A percentile compares a stretch with the other conserved stretches of the same genome.
Evolutionary conservation across 2,329 filamentous ascomycete species (phyloP).

Genomic region (Fusarium sp.): DNA sequence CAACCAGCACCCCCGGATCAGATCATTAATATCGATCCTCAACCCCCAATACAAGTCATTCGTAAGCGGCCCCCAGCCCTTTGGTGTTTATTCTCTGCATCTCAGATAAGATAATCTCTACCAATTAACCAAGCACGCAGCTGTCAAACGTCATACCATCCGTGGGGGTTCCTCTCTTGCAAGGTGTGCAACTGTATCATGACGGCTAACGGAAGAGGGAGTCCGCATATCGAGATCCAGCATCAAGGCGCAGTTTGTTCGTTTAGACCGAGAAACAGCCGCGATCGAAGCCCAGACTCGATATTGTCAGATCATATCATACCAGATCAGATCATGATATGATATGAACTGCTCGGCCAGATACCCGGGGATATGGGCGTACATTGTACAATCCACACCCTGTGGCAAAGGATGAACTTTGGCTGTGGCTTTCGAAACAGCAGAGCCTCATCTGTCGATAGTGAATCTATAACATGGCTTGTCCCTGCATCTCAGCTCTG

Average conservation of each 20-base stretch:
- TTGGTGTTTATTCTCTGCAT: slow-evolving; percentile 5
- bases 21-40: slow-evolving; percentile 19
- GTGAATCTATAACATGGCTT: neutral
- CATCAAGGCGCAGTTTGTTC: neutral
- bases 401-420: neutral
- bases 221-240: slow-evolving; percentile 28
- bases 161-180: neutral
- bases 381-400: slow-evolving; percentile 1
- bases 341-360: slow-evolving; percentile 27
- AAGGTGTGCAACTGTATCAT: neutral
- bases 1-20: slow-evolving; percentile 17
- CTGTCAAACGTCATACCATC: slow-evolving; percentile 8
- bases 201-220: slow-evolving; percentile 24
- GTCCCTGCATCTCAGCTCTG: slow-evolving; percentile 14
- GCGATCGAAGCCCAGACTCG: slow-evolving; percentile 9
- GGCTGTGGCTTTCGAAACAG: neutral
- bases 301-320: slow-evolving; percentile 28
- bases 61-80: slow-evolving; percentile 5
- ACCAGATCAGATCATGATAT: slow-evolving; percentile 34
- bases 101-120: neutral
- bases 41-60: slow-evolving; percentile 1
- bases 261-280: slow-evolving; percentile 34
- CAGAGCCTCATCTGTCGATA: slow-evolving; percentile 17
- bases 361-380: slow-evolving; percentile 28
- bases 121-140: neutral